phyloP scores from a whole-genome alignment of 1,284 basidiomycete genomes.

The Microbotryum intermedium region DNA sequence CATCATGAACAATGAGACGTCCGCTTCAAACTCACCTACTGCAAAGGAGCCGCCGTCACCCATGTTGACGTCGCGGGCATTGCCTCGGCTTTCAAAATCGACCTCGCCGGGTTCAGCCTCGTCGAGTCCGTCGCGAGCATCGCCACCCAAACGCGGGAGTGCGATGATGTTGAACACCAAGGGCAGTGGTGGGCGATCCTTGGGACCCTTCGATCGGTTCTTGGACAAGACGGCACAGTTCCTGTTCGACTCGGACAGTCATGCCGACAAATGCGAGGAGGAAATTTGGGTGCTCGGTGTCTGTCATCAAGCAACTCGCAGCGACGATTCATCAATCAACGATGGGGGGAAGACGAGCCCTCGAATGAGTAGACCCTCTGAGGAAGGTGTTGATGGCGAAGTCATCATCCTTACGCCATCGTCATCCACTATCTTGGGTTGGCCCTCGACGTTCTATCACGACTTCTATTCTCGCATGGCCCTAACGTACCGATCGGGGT shows the following conservation, averaged over 20 bases:
- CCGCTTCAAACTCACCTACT: too few species aligned
- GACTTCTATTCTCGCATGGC: conserved; percentile 82
- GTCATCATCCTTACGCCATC: too few species aligned
- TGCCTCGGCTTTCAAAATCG: too few species aligned
- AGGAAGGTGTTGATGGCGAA: too few species aligned
- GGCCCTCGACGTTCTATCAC: conserved; percentile 75
- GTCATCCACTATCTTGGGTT: conserved; percentile 36
- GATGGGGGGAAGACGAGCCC: too few species aligned
- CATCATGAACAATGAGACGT: conserved; percentile 7
- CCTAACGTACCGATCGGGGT: conserved; percentile 87
- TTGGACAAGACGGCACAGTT: conserved; percentile 32
- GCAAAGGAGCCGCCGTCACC: too few species aligned
- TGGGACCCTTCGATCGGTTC: conserved; percentile 30
- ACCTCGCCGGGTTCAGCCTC: too few species aligned
- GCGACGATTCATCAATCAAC: too few species aligned
- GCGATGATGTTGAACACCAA: not conserved
- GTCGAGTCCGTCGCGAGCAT: not conserved
- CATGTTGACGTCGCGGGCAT: too few species aligned
- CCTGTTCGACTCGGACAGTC: conserved; percentile 31
- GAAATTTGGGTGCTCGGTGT: conserved; percentile 36
- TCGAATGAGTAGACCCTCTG: too few species aligned
- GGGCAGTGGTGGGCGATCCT: not conserved
- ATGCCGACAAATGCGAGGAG: conserved; percentile 25
- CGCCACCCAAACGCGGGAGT: not conserved
- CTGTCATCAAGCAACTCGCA: conserved; percentile 10